phyloP scores from a whole-genome alignment of 2,329 filamentous ascomycete species.

The Apiospora phragmitis region DNA sequence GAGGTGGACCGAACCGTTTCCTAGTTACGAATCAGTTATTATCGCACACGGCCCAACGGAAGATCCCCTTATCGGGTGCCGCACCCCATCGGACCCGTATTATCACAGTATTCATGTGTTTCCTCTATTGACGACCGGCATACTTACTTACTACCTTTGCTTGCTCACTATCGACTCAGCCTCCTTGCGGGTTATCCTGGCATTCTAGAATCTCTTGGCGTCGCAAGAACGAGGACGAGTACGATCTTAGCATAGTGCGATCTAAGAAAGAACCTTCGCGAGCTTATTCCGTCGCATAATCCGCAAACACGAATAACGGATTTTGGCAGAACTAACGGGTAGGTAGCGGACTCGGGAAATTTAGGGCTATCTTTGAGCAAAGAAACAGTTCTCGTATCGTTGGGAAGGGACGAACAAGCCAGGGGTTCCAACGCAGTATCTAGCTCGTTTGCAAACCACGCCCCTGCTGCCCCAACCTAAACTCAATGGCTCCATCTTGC shows the following conservation, averaged over 20 bases:
- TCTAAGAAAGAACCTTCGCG: background rate
- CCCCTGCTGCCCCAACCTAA: background rate
- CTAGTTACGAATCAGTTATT: background rate
- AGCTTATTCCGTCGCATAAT: background rate
- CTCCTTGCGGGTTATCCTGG: too few relatives aligned
- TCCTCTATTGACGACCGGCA: background rate
- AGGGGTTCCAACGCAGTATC: background rate
- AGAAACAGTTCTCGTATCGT: background rate
- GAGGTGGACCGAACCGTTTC: background rate
- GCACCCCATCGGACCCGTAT: background rate
- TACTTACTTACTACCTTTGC: too few relatives aligned
- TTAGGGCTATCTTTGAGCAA: too few relatives aligned
- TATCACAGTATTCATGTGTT: background rate
- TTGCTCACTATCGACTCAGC: too few relatives aligned
- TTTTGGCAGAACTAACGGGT: too few relatives aligned
- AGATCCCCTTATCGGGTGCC: background rate
- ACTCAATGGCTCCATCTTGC: background rate
- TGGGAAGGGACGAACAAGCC: background rate
- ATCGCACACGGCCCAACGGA: background rate
- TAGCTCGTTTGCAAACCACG: too few relatives aligned
- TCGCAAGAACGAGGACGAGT: background rate
- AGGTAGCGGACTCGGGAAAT: too few relatives aligned
- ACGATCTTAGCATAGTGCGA: background rate
- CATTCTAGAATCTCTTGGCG: too few relatives aligned
- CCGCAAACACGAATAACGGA: background rate